These are phyloP conservation scores for Trichoderma oligosporum DNA, from an alignment of 2,329 filamentous ascomycete species.

Conservation along the genomic window DNA sequence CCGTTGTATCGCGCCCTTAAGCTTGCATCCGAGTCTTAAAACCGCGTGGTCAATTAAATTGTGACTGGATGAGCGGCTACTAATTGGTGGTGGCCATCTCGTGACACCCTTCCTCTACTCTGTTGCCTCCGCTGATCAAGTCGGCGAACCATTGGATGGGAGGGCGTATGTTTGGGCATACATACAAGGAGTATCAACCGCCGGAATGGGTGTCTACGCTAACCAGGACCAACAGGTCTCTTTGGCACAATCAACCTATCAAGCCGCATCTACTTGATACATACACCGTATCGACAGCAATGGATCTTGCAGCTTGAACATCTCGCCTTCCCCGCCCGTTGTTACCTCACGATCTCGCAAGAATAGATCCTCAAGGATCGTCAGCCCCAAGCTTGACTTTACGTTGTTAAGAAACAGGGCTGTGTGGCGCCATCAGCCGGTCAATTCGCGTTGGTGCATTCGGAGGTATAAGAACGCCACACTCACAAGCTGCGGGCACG, in stretches of 20 bases:
- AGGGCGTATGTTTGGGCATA: neutral
- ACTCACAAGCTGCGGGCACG: conserved; percentile 3
- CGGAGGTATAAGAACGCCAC: conserved; percentile 13
- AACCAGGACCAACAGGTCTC: conserved; percentile 6
- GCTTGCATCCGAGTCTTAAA: conserved; percentile 14
- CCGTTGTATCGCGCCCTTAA: conserved; percentile 17
- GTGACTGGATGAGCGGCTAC: neutral
- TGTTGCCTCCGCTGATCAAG: conserved; percentile 2
- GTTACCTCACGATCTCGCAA: conserved; percentile 12
- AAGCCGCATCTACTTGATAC: neutral
- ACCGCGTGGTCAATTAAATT: conserved; percentile 9
- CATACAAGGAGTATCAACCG: neutral
- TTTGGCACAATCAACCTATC: neutral
- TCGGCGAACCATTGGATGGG: neutral
- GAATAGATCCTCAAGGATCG: conserved; percentile 5
- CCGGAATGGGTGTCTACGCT: neutral
- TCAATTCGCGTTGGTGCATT: neutral
- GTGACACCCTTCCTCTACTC: neutral
- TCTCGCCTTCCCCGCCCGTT: conserved; percentile 11
- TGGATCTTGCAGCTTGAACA: conserved; percentile 10
- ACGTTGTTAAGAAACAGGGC: neutral
- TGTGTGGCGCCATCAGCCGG: neutral
- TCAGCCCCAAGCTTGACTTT: neutral
- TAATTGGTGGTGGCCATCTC: conserved; percentile 5
- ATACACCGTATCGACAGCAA: conserved; percentile 10